Percentiles rank a stretch among this genome's conserved stretches.
Conservation (phyloP, 2,329 filamentous ascomycete species). For the Cordyceps pruinosa region DNA sequence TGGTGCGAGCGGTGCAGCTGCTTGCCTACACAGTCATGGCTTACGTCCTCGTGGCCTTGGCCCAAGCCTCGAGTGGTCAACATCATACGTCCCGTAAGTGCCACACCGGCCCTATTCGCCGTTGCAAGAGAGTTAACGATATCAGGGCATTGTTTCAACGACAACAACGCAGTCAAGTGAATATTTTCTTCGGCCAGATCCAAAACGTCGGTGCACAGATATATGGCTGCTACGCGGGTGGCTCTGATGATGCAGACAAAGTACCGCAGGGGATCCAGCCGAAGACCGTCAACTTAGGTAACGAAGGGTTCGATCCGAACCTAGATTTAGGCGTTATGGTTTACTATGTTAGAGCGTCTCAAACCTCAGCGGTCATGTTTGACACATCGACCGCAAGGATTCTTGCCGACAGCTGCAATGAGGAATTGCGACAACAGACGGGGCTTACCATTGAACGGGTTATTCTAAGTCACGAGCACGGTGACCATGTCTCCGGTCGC, state of each 20-base stretch:
- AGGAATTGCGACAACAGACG: neutral
- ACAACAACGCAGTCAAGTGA: neutral
- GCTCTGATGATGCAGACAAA: neutral
- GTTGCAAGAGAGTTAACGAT: no score
- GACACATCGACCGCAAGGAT: constrained; percentile 1
- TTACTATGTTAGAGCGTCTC: constrained; percentile 1
- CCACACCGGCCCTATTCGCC: neutral
- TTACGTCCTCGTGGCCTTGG: no score
- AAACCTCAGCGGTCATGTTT: constrained; percentile 1
- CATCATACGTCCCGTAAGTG: neutral
- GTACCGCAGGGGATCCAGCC: neutral
- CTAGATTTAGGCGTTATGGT: constrained; percentile 2
- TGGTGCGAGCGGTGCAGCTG: no score
- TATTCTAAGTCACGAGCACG: constrained; percentile 5
- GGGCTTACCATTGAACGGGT: neutral
- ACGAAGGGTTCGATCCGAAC: constrained; percentile 5
- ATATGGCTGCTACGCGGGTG: constrained; percentile 6
- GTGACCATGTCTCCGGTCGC: constrained; percentile 1
- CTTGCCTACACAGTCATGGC: no score
- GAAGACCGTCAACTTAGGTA: neutral
- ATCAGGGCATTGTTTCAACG: no score
- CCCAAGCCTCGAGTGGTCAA: neutral
- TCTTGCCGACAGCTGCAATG: constrained; percentile 1
- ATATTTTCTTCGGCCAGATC: constrained; percentile 1
- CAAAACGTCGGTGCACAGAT: constrained; percentile 1